These are phyloP conservation scores for Podila epigama DNA, from an alignment of 192 early-diverging fungal genomes.

Conservation along the genomic window DNA sequence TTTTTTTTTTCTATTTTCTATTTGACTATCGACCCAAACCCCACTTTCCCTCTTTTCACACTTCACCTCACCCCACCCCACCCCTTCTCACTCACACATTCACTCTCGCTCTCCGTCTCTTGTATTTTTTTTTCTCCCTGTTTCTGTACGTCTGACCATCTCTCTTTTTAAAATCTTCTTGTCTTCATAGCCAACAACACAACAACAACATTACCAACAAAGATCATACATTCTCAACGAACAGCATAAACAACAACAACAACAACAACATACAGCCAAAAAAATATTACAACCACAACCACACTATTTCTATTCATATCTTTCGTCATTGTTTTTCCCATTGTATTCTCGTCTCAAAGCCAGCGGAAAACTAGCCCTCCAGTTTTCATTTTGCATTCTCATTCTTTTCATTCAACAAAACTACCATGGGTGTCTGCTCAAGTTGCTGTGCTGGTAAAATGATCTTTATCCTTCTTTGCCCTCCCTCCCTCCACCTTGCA, in stretches of 20 bases:
- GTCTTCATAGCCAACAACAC: not conserved
- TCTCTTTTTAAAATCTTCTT: not conserved
- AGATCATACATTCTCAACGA: no score
- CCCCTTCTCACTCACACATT: not conserved
- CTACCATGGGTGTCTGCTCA: slow-evolving; percentile 48
- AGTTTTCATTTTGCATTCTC: not conserved
- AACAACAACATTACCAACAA: no score
- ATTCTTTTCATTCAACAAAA: not conserved
- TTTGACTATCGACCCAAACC: slow-evolving; percentile 1
- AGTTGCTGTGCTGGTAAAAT: slow-evolving; percentile 48
- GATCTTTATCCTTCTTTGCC: not conserved
- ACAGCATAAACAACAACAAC: no score
- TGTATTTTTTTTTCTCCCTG: not conserved
- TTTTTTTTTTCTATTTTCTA: not conserved
- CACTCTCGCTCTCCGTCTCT: not conserved
- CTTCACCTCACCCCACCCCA: not conserved
- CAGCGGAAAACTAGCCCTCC: slow-evolving; percentile 4
- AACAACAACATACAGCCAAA: no score
- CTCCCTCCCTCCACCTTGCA: not conserved
- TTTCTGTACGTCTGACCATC: not conserved
- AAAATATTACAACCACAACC: no score
- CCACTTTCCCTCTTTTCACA: not conserved
- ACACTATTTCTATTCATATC: not conserved
- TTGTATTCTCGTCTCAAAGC: no score
- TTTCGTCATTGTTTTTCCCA: no score